phyloP scores from a whole-genome alignment of 2,329 filamentous ascomycete genomes.

The Colletotrichum spaethianum region DNA sequence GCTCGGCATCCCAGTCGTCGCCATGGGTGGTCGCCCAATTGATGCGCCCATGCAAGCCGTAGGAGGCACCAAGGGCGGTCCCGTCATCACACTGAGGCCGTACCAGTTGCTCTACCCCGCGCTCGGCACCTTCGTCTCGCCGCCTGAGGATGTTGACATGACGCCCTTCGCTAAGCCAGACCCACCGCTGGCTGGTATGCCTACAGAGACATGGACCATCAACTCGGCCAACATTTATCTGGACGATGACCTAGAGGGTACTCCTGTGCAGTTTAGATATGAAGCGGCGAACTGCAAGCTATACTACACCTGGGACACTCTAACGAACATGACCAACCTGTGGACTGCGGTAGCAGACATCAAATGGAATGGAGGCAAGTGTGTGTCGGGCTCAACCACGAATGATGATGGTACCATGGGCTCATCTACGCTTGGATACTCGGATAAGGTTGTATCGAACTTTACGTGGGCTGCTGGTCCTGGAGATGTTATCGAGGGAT shows the following conservation, averaged over 20 bases:
- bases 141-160: conserved; percentile 24
- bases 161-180: conserved; percentile 20
- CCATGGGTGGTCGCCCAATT: conserved; percentile 71
- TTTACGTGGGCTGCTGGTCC: conserved; percentile 35
- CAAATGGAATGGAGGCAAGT: conserved; percentile 39
- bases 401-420: conserved; percentile 35
- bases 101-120: conserved; percentile 14
- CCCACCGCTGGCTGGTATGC: conserved; percentile 27
- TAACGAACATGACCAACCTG: conserved; percentile 63
- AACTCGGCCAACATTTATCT: conserved; percentile 45
- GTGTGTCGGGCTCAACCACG: conserved; percentile 38
- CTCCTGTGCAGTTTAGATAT: conserved; percentile 72
- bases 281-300: conserved; percentile 73
- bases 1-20: conserved; percentile 68
- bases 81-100: conserved; percentile 47
- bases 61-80: conserved; percentile 75
- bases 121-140: neutral
- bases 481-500: conserved; percentile 26
- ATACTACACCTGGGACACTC: conserved; percentile 69
- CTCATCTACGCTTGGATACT: conserved; percentile 10
- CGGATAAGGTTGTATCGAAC: conserved; percentile 27
- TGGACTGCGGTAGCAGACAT: conserved; percentile 63
- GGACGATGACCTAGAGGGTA: conserved; percentile 40
- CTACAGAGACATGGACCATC: conserved; percentile 16
- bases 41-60: conserved; percentile 71